Conservation (phyloP, 2,329 filamentous ascomycete species). For the Epichloe uncinata region DNA sequence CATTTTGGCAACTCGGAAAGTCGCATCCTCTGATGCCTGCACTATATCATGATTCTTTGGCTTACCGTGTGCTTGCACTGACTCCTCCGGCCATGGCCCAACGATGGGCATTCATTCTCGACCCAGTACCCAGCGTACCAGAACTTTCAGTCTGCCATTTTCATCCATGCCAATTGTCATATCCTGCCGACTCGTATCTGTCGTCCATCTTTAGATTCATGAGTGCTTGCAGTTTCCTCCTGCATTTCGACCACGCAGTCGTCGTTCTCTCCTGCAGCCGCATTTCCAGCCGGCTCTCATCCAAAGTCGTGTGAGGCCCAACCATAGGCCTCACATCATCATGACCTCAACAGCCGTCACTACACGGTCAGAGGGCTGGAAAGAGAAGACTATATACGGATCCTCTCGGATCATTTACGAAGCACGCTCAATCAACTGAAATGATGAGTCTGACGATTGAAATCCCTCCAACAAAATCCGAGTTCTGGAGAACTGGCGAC, state of each 20-base stretch:
- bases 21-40: neutral
- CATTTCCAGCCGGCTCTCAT: neutral
- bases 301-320: neutral
- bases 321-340: neutral
- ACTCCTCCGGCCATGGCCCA: neutral
- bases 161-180: neutral
- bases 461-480: neutral
- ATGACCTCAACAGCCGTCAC: neutral
- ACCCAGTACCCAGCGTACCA: neutral
- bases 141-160: neutral
- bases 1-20: neutral
- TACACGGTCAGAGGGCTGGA: conserved; percentile 4
- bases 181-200: neutral
- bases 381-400: conserved; percentile 21
- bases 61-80: neutral
- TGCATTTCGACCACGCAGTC: neutral
- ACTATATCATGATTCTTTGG: neutral
- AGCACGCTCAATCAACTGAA: conserved; percentile 4
- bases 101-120: neutral
- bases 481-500: neutral
- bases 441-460: neutral
- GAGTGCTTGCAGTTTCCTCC: neutral
- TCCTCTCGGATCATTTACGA: conserved; percentile 25
- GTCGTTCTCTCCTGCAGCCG: neutral
- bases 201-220: neutral